Evolutionary conservation across 352 stramenopile genomes (phyloP), one percentile per base, ranked within the genome.

Genomic region (Phytophthora ramorum): DNA sequence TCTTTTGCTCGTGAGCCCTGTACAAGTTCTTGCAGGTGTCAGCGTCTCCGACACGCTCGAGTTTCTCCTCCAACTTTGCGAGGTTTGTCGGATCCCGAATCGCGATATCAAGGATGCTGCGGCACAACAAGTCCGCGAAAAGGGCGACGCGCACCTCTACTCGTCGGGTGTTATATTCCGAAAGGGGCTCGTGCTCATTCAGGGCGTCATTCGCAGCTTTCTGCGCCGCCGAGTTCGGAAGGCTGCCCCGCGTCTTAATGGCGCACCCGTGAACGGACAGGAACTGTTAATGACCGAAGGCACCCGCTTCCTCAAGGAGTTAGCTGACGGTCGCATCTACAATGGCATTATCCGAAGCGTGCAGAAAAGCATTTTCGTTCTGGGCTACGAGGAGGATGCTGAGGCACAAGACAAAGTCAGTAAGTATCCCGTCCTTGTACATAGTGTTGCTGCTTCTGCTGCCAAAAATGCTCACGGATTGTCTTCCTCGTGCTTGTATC

Each of bases 1-100:
- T 28, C 63, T 96, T 28, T 56, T 96, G 19, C 75, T 93, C 17
- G 85, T 96, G 46, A 96, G 87, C 55, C 87, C 87, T 17, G 57
- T 94, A 19, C 89, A 92, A 69, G 83, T 96, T 24, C 75, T 96
- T 44, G 85, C 87, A 12, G 87, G 87, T 9, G 57, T 92, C 0
- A 70, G 69, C 0, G 80, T 96, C 0, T 55, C 81, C 24, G 78
- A 92, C 41, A 94, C 87, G 7, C 79, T 87, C 28, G 76, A 92
- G 55, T 94, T 94, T 47, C 62, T 96, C 8, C 63, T 83, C 14
- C 87, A 96, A 53, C 69, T 96, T 2, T 90, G 77, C 32, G 65
- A 86, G 7, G 79, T 92, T 9, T 90, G 77, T 73, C 75, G 76
- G 58, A 79, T 85, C 3, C 20, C 64, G 2, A 68, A 87, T 56